phyloP scores from a whole-genome alignment of 192 early-diverging fungal species.

The Linnemannia exigua region DNA sequence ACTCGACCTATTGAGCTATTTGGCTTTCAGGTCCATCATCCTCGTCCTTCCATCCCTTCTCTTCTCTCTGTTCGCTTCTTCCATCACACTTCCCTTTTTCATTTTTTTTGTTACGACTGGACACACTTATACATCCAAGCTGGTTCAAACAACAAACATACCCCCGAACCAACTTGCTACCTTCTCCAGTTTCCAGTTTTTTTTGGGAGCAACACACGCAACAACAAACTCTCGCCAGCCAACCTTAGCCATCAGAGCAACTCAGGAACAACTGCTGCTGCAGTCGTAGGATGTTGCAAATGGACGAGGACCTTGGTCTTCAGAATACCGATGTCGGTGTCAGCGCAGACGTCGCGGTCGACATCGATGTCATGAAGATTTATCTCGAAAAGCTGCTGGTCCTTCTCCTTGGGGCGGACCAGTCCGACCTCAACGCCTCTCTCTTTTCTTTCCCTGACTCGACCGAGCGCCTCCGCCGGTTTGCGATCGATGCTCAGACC shows the following conservation, averaged over 20 bases:
- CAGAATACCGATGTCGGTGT: conserved; percentile 30
- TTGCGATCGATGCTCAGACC: conserved; percentile 80
- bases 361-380: conserved; percentile 49
- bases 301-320: conserved; percentile 53
- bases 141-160: conserved; percentile 3
- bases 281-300: conserved; percentile 33
- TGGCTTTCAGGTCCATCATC: neutral
- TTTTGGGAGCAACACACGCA: neutral
- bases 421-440: conserved; percentile 68
- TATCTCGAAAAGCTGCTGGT: conserved; percentile 82
- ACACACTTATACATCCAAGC: neutral
- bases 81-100: neutral
- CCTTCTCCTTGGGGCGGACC: conserved; percentile 78
- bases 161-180: neutral
- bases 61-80: neutral
- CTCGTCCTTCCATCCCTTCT: neutral
- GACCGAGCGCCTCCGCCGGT: conserved; percentile 78
- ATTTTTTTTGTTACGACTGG: conserved; percentile 3
- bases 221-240: neutral
- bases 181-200: neutral
- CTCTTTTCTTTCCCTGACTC: conserved; percentile 78
- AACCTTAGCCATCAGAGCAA: conserved; percentile 6
- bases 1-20: neutral
- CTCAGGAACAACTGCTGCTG: conserved; percentile 3
- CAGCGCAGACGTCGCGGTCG: conserved; percentile 31